Percentiles rank a stretch among this genome's conserved stretches.
phyloP scores from a whole-genome alignment of 768 basidiomycete genomes.

The Terana coerulea region DNA sequence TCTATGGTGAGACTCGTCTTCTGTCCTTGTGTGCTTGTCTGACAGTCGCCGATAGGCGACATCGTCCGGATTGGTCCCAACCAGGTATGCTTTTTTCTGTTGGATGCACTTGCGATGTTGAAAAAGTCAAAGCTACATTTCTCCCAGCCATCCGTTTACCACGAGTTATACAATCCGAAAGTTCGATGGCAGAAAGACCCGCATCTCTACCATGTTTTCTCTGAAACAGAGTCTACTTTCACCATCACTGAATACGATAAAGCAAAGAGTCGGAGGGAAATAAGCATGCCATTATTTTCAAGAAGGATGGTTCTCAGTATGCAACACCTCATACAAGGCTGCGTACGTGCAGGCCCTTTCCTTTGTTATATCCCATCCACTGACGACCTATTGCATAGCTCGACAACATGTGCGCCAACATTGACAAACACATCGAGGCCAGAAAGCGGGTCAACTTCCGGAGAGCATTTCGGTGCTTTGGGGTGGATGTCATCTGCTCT shows the following conservation, averaged over 20 bases:
- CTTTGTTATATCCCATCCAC: background rate
- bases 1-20: background rate
- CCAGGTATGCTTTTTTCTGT: conserved; percentile 26
- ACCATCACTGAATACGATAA: conserved; percentile 31
- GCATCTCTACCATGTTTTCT: conserved; percentile 35
- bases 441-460: conserved; percentile 31
- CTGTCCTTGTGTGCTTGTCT: background rate
- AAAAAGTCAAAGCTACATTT: conserved; percentile 36
- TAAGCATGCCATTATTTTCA: conserved; percentile 36
- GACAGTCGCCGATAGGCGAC: conserved; percentile 25
- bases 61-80: conserved; percentile 37
- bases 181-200: conserved; percentile 38
- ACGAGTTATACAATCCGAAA: conserved; percentile 35
- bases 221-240: conserved; percentile 33
- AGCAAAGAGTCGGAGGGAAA: conserved; percentile 29
- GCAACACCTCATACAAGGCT: conserved; percentile 31
- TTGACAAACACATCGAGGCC: conserved; percentile 10
- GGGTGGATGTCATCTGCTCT: conserved; percentile 39
- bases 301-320: conserved; percentile 32
- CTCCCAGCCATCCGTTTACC: conserved; percentile 35
- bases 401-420: conserved; percentile 24
- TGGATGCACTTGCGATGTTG: no score
- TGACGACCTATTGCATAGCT: conserved; percentile 23
- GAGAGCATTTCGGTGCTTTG: conserved; percentile 37
- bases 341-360: conserved; percentile 19